Evolutionary conservation across 192 early-diverging fungal species (phyloP), one percentile per base, ranked within the genome.

Genomic region (Funneliformis geosporum): DNA sequence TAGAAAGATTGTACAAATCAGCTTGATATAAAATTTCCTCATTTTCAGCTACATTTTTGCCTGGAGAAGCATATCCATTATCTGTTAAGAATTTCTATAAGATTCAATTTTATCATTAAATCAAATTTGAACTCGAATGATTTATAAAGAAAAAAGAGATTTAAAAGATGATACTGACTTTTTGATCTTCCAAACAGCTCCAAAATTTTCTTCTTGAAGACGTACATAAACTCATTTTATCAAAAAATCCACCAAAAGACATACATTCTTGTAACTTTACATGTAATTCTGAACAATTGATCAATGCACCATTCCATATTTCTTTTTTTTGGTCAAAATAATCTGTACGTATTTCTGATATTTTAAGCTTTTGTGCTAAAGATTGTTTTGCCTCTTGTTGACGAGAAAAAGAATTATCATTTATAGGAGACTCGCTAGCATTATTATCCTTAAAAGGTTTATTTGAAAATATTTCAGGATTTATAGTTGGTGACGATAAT

Each of bases 261-360:
- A 75, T 61, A 75, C 74, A 75, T 40, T 75, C 60, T 75, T 60
- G 55, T 28, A 75, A 75, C 43, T 75, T 33, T 75, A 38, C 21
- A 61, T 75, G 74, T 28, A 75, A 18, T 42, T 75, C 74, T 28
- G 74, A 60, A 75, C 74, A 75, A 27, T 75, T 75, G 11, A 75
- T 46, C 14, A 75, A 75, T 38, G 74, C 16, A 11, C 59, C 74
- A 27, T 75, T 60, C 33, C 60, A 46, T 27, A 75, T 61, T 18
- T 61, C 59, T 42, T 46, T 60, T 61, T 75, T 75, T 16, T 55
- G 72, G 59, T 40, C 33, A 61, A 75, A 72, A 72, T 46, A 40
- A 47, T 72, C 70, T 27, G 10, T 47, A 47, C 12, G 9, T 46
- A 64, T 27, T 12, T 64, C 23, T 28, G n/a, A n/a, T 11, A 64